Base-by-base conservation (phyloP, 345 rosid genomes). In the Melastoma malabathricum region DNA sequence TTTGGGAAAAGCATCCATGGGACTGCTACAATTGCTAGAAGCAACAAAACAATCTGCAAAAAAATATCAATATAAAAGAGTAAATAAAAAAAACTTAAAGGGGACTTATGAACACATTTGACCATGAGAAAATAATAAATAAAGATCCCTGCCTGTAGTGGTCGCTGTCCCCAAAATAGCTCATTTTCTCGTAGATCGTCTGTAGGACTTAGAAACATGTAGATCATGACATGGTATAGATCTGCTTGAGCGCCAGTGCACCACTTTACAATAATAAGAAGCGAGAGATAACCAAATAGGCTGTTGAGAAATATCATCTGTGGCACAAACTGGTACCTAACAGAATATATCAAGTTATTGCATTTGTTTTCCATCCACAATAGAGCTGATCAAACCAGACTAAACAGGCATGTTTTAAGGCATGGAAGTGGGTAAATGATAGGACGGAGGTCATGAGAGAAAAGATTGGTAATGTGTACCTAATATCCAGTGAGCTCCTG, bases 1-100 rank as follows among this genome's bases (percentile, higher is more conserved):
- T 89, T 89, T 8, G 97, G 95, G 68, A 89, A 77, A 61, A 89
- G 85, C 97, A 89, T 89, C 95, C 95, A 89, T 12, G 97, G 97
- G 44, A 89, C 88, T 14, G 97, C 89, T 61, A 85, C 19, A 58
- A 83, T 10, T 10, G 97, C 97, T 74, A 70, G 57, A 64, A 89
- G 82, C 66, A 89, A 62, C 63, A 89, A 64, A 41, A 86, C 5
- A 50, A 89, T 83, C 97, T 89, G 95, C 78, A 59, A 66, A 64
- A 34, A 2, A 12, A 62, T 50, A 56, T 49, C 49, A 69, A 45
- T 10, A 29, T 4, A 45, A 10, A 6, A 43, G 39, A 54, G 15
- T 22, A 25, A 22, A 55, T 7, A 13, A 23, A 43, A n/a, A 38
- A 20, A 55, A 22, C 25, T 17, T 27, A 19, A 15, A 12, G n/a